A percentile compares a stretch with the other conserved stretches of the same genome.
phyloP scores from a whole-genome alignment of 371 early-diverging fungal species.

The Haplosporangium sp. region DNA sequence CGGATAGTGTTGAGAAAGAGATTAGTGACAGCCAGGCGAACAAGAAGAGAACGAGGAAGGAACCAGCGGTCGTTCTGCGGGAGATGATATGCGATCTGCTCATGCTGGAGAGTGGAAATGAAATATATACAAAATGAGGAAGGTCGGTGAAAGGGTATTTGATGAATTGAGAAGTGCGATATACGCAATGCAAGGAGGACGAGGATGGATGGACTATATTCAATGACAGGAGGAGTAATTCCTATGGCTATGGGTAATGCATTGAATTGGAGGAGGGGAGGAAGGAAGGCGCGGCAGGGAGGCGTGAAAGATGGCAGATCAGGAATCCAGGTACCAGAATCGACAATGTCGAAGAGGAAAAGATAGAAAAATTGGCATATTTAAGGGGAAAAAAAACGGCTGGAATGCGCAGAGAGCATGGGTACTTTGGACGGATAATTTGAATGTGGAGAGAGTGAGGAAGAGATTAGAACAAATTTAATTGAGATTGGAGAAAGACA shows the following conservation, averaged over 20 bases:
- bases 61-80: too few species aligned
- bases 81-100: too few species aligned
- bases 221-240: conserved; percentile 4
- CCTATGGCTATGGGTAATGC: too few species aligned
- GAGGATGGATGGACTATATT: conserved; percentile 8
- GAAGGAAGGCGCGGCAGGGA: not conserved
- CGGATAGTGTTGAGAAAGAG: not conserved
- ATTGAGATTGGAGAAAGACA: too few species aligned
- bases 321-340: conserved; percentile 14
- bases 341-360: conserved; percentile 10
- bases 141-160: too few species aligned
- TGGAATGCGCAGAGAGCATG: too few species aligned
- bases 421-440: too few species aligned
- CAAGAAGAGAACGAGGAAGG: not conserved
- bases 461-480: too few species aligned
- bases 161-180: not conserved
- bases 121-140: too few species aligned
- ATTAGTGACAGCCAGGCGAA: conserved; percentile 7
- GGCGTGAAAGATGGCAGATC: not conserved
- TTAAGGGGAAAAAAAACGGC: not conserved
- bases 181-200: not conserved
- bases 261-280: conserved; percentile 2
- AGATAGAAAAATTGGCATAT: not conserved
- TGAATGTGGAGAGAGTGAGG: too few species aligned
- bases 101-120: not conserved